phyloP scores from a whole-genome alignment of 352 stramenopile genomes.

The Phytophthora capsici region DNA sequence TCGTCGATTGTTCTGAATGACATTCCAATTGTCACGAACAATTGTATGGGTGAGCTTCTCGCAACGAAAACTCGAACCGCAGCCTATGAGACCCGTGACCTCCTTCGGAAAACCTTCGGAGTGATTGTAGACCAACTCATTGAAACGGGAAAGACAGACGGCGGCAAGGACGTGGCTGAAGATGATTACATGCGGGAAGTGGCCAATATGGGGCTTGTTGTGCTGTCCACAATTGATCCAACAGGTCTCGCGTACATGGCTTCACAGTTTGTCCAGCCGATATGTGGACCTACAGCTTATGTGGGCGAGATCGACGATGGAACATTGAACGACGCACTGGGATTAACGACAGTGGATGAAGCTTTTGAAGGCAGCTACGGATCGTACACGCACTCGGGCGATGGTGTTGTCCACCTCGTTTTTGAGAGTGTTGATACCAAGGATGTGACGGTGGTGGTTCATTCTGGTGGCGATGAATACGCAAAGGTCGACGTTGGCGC shows the following conservation, averaged over 20 bases:
- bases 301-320: slow-evolving; percentile 54
- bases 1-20: slow-evolving; percentile 39
- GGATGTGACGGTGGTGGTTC: slow-evolving; percentile 38
- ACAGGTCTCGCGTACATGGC: slow-evolving; percentile 55
- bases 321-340: slow-evolving; percentile 41
- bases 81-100: slow-evolving; percentile 32
- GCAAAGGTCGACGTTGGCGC: slow-evolving; percentile 27
- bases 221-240: slow-evolving; percentile 41
- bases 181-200: slow-evolving; percentile 43
- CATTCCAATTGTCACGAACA: slow-evolving; percentile 40
- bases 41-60: slow-evolving; percentile 33
- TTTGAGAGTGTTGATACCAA: slow-evolving; percentile 43
- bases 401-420: slow-evolving; percentile 35
- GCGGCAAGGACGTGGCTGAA: slow-evolving; percentile 25
- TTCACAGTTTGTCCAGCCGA: slow-evolving; percentile 56
- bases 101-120: slow-evolving; percentile 36
- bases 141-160: slow-evolving; percentile 33
- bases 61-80: slow-evolving; percentile 9
- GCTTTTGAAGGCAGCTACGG: slow-evolving; percentile 47
- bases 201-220: slow-evolving; percentile 36
- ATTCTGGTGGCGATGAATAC: slow-evolving; percentile 31
- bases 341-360: slow-evolving; percentile 31
- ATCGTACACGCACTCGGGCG: slow-evolving; percentile 29
- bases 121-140: slow-evolving; percentile 40
- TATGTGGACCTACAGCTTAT: slow-evolving; percentile 51